A percentile compares a stretch with the other conserved stretches of the same genome.
Evolutionary conservation across 495 filamentous ascomycete species (phyloP).

Genomic region (Aspergillus nidulans): DNA sequence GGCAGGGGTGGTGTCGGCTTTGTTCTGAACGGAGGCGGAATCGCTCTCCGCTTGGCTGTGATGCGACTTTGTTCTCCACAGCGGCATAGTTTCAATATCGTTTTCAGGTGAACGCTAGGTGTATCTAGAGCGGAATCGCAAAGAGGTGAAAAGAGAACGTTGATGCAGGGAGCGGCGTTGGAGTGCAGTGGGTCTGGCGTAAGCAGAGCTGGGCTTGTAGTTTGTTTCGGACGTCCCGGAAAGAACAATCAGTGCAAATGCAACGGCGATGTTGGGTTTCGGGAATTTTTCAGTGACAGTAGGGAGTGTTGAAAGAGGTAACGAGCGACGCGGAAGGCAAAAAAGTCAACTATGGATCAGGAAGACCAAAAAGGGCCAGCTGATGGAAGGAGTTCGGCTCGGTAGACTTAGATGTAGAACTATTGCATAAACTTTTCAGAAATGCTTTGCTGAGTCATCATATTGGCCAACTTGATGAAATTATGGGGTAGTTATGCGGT

Average conservation of each 20-base stretch:
- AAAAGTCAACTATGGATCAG: neutral
- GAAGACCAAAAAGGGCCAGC: neutral
- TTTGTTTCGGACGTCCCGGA: neutral
- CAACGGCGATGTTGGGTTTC: neutral
- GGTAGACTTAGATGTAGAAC: neutral
- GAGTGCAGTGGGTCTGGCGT: slow-evolving; percentile 6
- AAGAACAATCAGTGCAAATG: neutral
- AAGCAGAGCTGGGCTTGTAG: slow-evolving; percentile 2
- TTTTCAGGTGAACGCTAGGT: neutral
- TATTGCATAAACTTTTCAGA: neutral
- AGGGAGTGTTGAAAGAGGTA: neutral
- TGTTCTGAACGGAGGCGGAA: slow-evolving; percentile 29
- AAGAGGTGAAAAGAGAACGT: neutral
- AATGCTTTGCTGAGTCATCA: neutral
- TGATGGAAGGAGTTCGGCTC: slow-evolving; percentile 1
- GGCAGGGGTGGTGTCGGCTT: slow-evolving; percentile 26
- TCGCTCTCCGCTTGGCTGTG: slow-evolving; percentile 27
- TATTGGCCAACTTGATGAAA: neutral
- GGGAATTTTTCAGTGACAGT: neutral
- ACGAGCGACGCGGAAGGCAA: neutral
- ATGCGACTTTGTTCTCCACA: slow-evolving; percentile 37
- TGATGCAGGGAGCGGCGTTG: neutral
- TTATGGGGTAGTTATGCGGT: neutral
- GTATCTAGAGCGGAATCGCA: neutral
- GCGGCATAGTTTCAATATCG: slow-evolving; percentile 16